Base-by-base conservation (phyloP, 2,329 filamentous ascomycete species). In the Beauveria caledonica region DNA sequence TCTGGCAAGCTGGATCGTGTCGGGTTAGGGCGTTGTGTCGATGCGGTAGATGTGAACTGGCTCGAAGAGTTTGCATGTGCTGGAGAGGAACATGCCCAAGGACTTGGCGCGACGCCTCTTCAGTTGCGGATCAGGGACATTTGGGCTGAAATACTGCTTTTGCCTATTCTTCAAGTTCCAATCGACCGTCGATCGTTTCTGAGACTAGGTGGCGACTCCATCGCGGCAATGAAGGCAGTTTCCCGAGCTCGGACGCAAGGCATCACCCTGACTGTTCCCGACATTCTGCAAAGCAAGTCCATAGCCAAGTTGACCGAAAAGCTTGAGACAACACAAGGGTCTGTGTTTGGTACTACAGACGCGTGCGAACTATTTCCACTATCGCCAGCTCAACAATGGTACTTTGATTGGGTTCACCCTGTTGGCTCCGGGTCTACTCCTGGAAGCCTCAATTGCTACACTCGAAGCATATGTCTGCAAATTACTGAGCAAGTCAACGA, bases 1-100 rank as follows among this genome's bases (percentile, higher is more conserved):
- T 76, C 76, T 0, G 70, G 79, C 49, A 76, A 80, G 65, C 71
- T 52, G 25, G 49, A 62, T 45, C 53, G 50, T 51, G 27, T 27
- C 9, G 19, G 42, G 4, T 13, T 45, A 13, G 42, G 42, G n/a
- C 42, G n/a, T 19, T 45, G 42, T 23, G 42, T 45, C n/a, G 10
- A 45, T 23, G 17, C 19, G 10, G 42, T 45, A 23, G 55, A 42
- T 29, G 52, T 58, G 25, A 45, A 36, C 11, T 27, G 56, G 45
- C 27, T 60, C 3, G 25, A 56, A 17, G 45, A 44, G 15, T 51
- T 33, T 40, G 50, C 57, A 48, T 39, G 48, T 17, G 56, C 44
- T 17, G 61, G 56, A 45, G 44, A 50, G 51, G 56, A 45, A 9
- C 15, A 52, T 9, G 10, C 36, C 29, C 9, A 54, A 44, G 36